These are phyloP conservation scores for Diaporthe sp. DNA, from an alignment of 2,329 filamentous ascomycete species.

Conservation along the genomic window DNA sequence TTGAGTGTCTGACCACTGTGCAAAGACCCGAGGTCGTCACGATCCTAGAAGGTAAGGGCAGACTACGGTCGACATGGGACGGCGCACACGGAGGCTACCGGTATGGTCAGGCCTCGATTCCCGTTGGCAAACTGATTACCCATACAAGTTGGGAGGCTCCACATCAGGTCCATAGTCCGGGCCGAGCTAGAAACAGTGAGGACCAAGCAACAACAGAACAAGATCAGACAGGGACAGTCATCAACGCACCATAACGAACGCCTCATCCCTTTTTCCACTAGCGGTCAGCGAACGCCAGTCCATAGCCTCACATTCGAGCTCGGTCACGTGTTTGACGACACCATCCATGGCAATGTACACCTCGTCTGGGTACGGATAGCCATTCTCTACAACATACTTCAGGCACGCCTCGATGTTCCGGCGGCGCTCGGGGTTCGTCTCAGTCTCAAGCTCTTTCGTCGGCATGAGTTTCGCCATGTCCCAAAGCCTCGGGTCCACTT, in stretches of 20 bases:
- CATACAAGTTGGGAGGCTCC: neutral
- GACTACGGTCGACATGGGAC: neutral
- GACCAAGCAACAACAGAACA: neutral
- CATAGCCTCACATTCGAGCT: neutral
- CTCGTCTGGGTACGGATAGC: neutral
- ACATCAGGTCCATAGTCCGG: neutral
- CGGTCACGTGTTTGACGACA: neutral
- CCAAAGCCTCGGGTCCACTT: neutral
- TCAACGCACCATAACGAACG: neutral
- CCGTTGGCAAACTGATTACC: neutral
- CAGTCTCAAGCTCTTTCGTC: neutral
- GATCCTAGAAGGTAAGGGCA: neutral
- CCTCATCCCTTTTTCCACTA: neutral
- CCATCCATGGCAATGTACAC: neutral
- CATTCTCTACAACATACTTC: neutral
- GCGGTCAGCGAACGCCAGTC: neutral
- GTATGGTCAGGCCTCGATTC: neutral
- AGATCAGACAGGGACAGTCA: neutral
- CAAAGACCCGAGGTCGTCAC: neutral
- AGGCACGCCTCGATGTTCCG: slow-evolving; percentile 1
- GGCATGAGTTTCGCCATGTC: neutral
- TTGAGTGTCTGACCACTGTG: no score
- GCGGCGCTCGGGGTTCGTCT: neutral
- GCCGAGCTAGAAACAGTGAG: neutral
- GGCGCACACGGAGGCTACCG: neutral